A percentile compares a stretch with the other conserved stretches of the same genome.
phyloP scores from a whole-genome alignment of 1,139 yeast species.

The Pichia sp. region DNA sequence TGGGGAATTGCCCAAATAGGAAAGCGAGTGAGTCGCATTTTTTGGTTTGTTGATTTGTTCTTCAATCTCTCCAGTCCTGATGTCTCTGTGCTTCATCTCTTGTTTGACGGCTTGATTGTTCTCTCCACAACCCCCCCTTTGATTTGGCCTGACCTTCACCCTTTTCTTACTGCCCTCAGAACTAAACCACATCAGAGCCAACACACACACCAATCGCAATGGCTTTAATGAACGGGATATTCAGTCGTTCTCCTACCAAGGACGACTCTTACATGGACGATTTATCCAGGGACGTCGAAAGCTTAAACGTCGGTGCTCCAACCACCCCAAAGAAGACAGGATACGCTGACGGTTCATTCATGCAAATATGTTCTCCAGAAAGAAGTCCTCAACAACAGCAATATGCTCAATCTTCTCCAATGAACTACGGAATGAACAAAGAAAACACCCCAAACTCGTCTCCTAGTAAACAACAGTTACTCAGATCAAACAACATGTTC shows the following conservation, averaged over 20 bases:
- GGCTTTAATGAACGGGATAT: slow-evolving; percentile 31
- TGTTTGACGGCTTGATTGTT: too few species aligned
- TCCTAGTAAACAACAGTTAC: slow-evolving; percentile 18
- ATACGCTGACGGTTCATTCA: slow-evolving; percentile 24
- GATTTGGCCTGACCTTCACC: too few species aligned
- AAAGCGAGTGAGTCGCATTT: slow-evolving; percentile 1
- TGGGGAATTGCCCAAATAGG: slow-evolving; percentile 4
- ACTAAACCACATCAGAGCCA: too few species aligned
- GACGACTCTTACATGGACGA: slow-evolving; percentile 31
- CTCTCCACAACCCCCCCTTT: too few species aligned
- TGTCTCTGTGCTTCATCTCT: too few species aligned
- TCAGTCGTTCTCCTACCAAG: slow-evolving; percentile 27
- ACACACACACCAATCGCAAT: slow-evolving; percentile 10
- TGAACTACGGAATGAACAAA: slow-evolving; percentile 26
- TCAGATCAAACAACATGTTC: slow-evolving; percentile 23
- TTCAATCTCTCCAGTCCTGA: too few species aligned
- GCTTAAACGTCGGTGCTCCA: slow-evolving; percentile 30
- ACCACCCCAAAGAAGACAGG: slow-evolving; percentile 21
- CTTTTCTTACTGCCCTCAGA: too few species aligned
- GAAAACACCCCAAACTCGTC: slow-evolving; percentile 34
- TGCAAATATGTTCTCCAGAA: slow-evolving; percentile 33
- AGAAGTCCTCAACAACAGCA: slow-evolving; percentile 21
- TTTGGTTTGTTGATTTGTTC: not conserved
- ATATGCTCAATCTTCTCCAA: not conserved
- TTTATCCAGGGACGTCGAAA: slow-evolving; percentile 33